Evolutionary conservation across 768 basidiomycete genomes (phyloP), one percentile per base, ranked within the genome.

Genomic region (Lanmaoa pseudosensibilis): DNA sequence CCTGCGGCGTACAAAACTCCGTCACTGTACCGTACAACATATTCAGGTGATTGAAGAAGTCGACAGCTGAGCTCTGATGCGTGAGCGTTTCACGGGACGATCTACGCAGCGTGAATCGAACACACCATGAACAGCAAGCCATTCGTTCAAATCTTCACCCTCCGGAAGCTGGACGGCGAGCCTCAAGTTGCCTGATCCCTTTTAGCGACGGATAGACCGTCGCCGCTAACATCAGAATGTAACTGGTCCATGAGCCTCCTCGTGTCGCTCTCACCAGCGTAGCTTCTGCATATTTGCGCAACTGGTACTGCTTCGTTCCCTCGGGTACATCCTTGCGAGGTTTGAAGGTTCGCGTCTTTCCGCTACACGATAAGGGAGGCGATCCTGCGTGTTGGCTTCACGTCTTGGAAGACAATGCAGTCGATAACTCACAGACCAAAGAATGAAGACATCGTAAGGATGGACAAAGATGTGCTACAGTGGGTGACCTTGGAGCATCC

Each of bases 11-110:
- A 73, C 97, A 99, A 69, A 98, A 98, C 75, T 99, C 97, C 2
- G 97, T 97, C 23, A 99, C 86, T 11, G 94, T 97, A 12, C 96
- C 97, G 67, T 98, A 99, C 19, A 99, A 78, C 97, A 99, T 99
- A 72, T 99, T 99, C 61, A 99, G 75, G 69, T 99, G 97, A 69
- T 98, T 99, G 81, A 98, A 99, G 77, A 99, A 99, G 73, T 99
- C 97, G 57, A 98, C 96, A 32, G 94, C 97, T 99, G 64, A 18
- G 47, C 45, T n/a, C 50, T 15, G 38, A 47, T 7, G 44, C 38
- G 54, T 63, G 56, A 54, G 23, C 37, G 1, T 27, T 30, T 4
- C 23, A 23, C 25, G 39, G n/a, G 37, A 43, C 43, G 19, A 50
- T 21, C 43, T 18, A 16, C 2, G 48, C 32, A 23, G 50, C 9